These are phyloP conservation scores for Suhomyces kunorum DNA, from an alignment of 1,139 yeast species.

Conservation along the genomic window DNA sequence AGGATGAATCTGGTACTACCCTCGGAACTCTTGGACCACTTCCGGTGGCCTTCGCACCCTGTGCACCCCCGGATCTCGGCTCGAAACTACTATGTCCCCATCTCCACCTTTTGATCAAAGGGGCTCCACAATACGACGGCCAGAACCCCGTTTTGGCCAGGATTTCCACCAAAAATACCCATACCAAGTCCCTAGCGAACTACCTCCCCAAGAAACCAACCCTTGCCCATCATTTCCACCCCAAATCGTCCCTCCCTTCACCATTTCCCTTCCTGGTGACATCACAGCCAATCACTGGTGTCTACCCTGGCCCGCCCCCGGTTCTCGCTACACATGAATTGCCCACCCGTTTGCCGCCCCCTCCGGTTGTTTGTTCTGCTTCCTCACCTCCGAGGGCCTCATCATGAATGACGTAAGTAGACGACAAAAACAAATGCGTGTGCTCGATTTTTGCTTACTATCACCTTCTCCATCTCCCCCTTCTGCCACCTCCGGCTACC, in stretches of 20 bases:
- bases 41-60: background rate
- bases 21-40: no score
- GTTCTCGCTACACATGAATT: background rate
- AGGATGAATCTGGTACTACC: background rate
- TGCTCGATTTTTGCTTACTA: conserved; percentile 8
- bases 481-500: conserved; percentile 1
- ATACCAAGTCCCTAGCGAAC: no score
- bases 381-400: conserved; percentile 5
- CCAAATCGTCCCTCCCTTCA: no score
- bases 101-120: no score
- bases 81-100: no score
- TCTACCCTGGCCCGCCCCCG: conserved; percentile 1
- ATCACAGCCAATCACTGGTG: background rate
- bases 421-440: conserved; percentile 7
- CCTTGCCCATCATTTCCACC: no score
- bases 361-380: background rate
- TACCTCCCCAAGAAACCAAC: no score
- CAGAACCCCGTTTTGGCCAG: no score
- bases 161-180: no score
- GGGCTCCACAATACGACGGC: no score
- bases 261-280: no score
- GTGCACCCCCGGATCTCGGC: no score
- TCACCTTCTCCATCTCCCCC: conserved; percentile 3
- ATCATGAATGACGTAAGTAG: conserved; percentile 12
- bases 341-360: background rate